Evolutionary conservation across 1,284 basidiomycete genomes (phyloP).

Genomic region (Ustilago vetiveriae): DNA sequence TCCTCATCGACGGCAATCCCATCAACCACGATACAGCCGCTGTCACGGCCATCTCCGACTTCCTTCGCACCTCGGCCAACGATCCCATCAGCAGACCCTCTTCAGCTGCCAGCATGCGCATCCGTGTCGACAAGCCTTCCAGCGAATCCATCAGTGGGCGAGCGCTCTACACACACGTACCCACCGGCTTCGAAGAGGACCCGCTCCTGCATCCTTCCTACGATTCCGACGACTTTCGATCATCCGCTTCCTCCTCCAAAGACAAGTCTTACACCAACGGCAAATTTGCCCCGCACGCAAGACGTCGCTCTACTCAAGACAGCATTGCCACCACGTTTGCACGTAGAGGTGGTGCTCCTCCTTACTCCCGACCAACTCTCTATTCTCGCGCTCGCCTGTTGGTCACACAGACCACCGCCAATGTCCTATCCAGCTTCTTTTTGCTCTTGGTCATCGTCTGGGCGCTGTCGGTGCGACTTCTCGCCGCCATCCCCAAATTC

Average conservation of each 20-base stretch:
- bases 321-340: slow-evolving; percentile 42
- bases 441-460: slow-evolving; percentile 69
- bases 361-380: slow-evolving; percentile 52
- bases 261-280: slow-evolving; percentile 7
- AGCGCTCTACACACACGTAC: slow-evolving; percentile 55
- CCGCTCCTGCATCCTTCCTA: slow-evolving; percentile 35
- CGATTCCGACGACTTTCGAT: slow-evolving; percentile 14
- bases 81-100: slow-evolving; percentile 52
- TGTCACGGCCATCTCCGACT: slow-evolving; percentile 34
- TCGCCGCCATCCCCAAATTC: slow-evolving; percentile 48
- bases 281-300: slow-evolving; percentile 4
- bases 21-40: slow-evolving; percentile 38
- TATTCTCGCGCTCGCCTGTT: slow-evolving; percentile 64
- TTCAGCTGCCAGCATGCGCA: slow-evolving; percentile 57
- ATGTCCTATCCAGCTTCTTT: slow-evolving; percentile 71
- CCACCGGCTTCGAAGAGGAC: slow-evolving; percentile 55
- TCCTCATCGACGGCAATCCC: slow-evolving; percentile 36
- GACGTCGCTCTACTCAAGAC: slow-evolving; percentile 9
- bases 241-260: slow-evolving; percentile 4
- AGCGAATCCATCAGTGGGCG: slow-evolving; percentile 46
- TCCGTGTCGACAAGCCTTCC: slow-evolving; percentile 57
- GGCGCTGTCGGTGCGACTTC: slow-evolving; percentile 62
- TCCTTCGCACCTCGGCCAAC: slow-evolving; percentile 23
- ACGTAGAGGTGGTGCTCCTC: slow-evolving; percentile 52
- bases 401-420: slow-evolving; percentile 70